Percentiles rank a stretch among this genome's conserved stretches.
These are phyloP conservation scores for Dendrobium officinale DNA, from an alignment of 106 monocot species.

Conservation along the genomic window DNA sequence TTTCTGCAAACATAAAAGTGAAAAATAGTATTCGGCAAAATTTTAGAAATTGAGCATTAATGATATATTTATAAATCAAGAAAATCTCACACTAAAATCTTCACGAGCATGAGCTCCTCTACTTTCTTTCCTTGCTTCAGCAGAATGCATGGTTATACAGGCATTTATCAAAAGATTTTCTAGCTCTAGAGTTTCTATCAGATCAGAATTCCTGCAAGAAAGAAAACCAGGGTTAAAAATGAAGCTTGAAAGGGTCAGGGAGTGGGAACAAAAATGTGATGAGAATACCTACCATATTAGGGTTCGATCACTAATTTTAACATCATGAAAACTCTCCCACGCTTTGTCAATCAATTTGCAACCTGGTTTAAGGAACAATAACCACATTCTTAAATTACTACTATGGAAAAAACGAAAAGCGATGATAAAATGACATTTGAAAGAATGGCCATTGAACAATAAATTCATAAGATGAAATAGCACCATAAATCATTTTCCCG, in stretches of 20 bases:
- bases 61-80: not conserved
- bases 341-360: constrained; percentile 75
- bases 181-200: constrained; percentile 85
- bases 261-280: not conserved
- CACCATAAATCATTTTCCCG: not conserved
- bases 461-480: not conserved
- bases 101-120: constrained; percentile 99
- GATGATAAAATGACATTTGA: not conserved
- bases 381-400: not conserved
- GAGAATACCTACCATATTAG: constrained; percentile 64
- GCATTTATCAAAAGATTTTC: constrained; percentile 99
- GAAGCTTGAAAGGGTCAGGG: not conserved
- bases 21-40: not conserved
- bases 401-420: not conserved
- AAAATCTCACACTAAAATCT: constrained; percentile 76
- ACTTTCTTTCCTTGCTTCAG: constrained; percentile 98
- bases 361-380: constrained; percentile 33
- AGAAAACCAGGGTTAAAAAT: not conserved
- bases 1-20: constrained; percentile 50
- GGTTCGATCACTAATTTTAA: constrained; percentile 63
- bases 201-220: constrained; percentile 79
- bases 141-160: constrained; percentile 93
- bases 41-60: not conserved
- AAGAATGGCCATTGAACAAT: not conserved
- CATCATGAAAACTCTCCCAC: constrained; percentile 83